Evolutionary conservation across 345 rosid species (phyloP), one percentile per base, ranked within the genome.

Genomic region (Populus tremula): DNA sequence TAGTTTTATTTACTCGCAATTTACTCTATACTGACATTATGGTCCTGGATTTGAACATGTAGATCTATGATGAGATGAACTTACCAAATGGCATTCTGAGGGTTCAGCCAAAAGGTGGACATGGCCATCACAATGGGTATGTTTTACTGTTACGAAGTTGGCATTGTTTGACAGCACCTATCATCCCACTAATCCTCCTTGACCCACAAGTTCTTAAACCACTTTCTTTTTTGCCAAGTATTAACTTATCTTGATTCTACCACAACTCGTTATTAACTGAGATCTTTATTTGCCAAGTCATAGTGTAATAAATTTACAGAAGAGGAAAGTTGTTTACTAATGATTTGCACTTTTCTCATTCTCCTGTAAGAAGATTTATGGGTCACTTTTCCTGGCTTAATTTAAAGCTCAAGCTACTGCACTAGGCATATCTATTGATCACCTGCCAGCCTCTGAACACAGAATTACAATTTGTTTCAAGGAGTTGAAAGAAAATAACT

Each of bases 61-160:
- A 94, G 97, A 84, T 89, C 4, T 93, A 91, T 45, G 97, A 93
- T 82, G 97, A 93, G 79, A 90, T 93, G 95, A 92, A 89, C 85
- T 82, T 94, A 76, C 96, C 97, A n/a, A 94, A 91, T 85, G 98
- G 97, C 76, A 90, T 93, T 61, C 36, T 94, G 76, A 89, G 95
- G 84, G 86, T 93, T 76, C 95, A 88, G 76, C 95, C 94, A 39
- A 94, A 91, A 79, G 98, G 93, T 75, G 95, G 97, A 72, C 91
- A 93, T 81, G 97, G 97, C 69, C 86, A 90, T 82, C 97, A 93
- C 81, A 94, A 88, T 3, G 98, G 98, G 98, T 94, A 90, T 65
- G 86, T 50, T 72, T 65, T 76, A 25, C 36, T 16, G 5, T 27
- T 23, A 38, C 23, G 45, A 25, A 4, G 29, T 62, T 62, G 13